Evolutionary conservation across 306 rosid genomes (phyloP), one percentile per base, ranked within the genome.

Genomic region (Dryas drummondii): DNA sequence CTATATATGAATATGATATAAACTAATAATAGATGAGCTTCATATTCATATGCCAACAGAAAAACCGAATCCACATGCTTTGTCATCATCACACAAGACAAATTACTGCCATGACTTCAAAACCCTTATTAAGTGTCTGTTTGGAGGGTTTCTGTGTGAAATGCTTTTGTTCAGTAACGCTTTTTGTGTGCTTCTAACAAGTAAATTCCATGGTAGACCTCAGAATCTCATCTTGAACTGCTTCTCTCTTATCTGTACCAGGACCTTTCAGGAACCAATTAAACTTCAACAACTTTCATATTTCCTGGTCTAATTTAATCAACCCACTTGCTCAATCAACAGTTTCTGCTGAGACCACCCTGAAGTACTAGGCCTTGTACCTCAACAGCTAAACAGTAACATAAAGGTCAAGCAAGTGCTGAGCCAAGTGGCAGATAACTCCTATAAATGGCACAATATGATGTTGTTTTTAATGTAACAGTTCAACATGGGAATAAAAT

Each of bases 41-140:
- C 3, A 12, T 3, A 17, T n/a, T 63, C 68, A 41, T 40, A 47
- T 47, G 16, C 68, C 48, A 72, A 17, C 68, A 48, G 55, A 49
- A 48, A 19, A 73, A 15, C 48, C 4, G 11, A 73, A 48, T 73
- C 46, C 78, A 19, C 52, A 55, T 72, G 77, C n/a, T 71, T 64
- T 65, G 71, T 55, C 73, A 71, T 54, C 73, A 64, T 46, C 76
- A 16, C 50, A 44, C 32, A 45, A 66, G 60, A 57, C 82, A 72
- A 64, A 49, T 58, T 69, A 42, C n/a, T 61, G 54, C 59, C 19
- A 53, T 26, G 56, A 27, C 49, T 55, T 54, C 42, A 27, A 76
- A 9, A 46, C 44, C 46, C 10, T 32, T 1, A 1, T 1, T 32
- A 32, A 32, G 37, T 32, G 37, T 32, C 37, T 32, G 37, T 32